Evolutionary conservation across 768 basidiomycete species (phyloP).

Genomic region (Hygrocybe coccinea): DNA sequence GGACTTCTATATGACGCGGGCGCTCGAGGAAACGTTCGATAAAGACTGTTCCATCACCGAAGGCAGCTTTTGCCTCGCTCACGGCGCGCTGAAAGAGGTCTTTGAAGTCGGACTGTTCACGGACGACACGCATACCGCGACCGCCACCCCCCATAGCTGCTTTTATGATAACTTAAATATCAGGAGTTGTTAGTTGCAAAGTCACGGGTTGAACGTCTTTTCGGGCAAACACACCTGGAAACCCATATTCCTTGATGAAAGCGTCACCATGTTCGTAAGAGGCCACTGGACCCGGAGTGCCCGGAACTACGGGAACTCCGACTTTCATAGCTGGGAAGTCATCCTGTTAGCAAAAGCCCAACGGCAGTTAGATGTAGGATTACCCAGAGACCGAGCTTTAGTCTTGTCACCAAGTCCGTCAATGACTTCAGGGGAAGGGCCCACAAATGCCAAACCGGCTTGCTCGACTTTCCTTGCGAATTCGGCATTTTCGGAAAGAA

Average conservation of each 20-base stretch:
- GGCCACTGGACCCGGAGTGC: slow-evolving; percentile 91
- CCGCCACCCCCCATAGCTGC: slow-evolving; percentile 99
- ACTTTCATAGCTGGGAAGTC: slow-evolving; percentile 67
- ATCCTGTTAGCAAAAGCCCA: slow-evolving; percentile 6
- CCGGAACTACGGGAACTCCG: slow-evolving; percentile 94
- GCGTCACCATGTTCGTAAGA: slow-evolving; percentile 72
- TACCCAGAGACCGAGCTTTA: slow-evolving; percentile 87
- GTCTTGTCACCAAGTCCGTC: slow-evolving; percentile 99
- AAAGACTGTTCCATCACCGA: slow-evolving; percentile 98
- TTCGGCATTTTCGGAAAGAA: slow-evolving; percentile 93
- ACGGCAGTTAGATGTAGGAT: slow-evolving; percentile 14
- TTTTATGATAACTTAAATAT: slow-evolving; percentile 97
- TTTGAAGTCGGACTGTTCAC: slow-evolving; percentile 89
- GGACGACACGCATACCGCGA: slow-evolving; percentile 98
- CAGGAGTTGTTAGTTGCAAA: slow-evolving; percentile 3
- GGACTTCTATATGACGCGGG: slow-evolving; percentile 96
- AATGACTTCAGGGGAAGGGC: slow-evolving; percentile 92
- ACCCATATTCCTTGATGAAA: slow-evolving; percentile 95
- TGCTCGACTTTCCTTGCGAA: slow-evolving; percentile 99
- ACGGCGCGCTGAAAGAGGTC: slow-evolving; percentile 87
- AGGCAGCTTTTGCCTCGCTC: slow-evolving; percentile 91
- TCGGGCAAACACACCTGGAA: slow-evolving; percentile 58
- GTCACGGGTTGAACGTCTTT: background rate
- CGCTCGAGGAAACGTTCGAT: slow-evolving; percentile 97
- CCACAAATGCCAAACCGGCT: slow-evolving; percentile 95